Percentiles rank a stretch among this genome's conserved stretches.
These are phyloP conservation scores for Dactylonectria estremocensis DNA, from an alignment of 2,329 filamentous ascomycete species.

Conservation along the genomic window DNA sequence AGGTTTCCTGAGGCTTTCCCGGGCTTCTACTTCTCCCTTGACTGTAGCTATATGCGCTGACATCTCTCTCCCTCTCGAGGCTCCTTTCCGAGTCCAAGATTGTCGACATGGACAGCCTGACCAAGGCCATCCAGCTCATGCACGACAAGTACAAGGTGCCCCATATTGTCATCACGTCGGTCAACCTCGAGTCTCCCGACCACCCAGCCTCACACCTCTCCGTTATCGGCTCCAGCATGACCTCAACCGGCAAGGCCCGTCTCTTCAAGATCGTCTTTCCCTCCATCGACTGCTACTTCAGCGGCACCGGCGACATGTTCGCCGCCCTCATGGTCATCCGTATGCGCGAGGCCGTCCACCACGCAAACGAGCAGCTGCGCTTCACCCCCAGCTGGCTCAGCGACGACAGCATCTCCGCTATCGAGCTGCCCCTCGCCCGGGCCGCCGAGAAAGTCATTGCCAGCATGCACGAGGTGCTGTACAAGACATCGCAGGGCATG, in stretches of 20 bases:
- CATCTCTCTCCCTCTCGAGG: slow-evolving; percentile 61
- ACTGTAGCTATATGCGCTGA: slow-evolving; percentile 17
- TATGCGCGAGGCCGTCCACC: slow-evolving; percentile 83
- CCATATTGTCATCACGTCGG: slow-evolving; percentile 93
- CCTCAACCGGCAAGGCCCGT: slow-evolving; percentile 75
- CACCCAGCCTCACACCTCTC: slow-evolving; percentile 70
- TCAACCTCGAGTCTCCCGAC: slow-evolving; percentile 75
- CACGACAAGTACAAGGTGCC: slow-evolving; percentile 84
- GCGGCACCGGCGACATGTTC: slow-evolving; percentile 98
- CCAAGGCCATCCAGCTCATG: slow-evolving; percentile 80
- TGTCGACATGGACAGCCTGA: slow-evolving; percentile 79
- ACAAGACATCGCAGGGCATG: slow-evolving; percentile 77
- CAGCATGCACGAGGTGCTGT: slow-evolving; percentile 91
- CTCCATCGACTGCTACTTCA: slow-evolving; percentile 92
- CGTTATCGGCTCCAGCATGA: slow-evolving; percentile 84
- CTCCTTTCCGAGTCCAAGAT: slow-evolving; percentile 90
- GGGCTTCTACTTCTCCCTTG: not conserved
- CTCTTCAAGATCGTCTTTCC: slow-evolving; percentile 92
- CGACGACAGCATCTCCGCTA: slow-evolving; percentile 77
- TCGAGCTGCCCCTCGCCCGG: slow-evolving; percentile 84
- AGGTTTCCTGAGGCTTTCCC: not conserved
- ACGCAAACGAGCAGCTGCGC: slow-evolving; percentile 62
- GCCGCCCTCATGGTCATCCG: slow-evolving; percentile 90
- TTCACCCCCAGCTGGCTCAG: slow-evolving; percentile 80
- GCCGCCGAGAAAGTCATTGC: slow-evolving; percentile 90